These are phyloP conservation scores for Corylus avellana DNA, from an alignment of 306 rosid genomes.

Conservation along the genomic window DNA sequence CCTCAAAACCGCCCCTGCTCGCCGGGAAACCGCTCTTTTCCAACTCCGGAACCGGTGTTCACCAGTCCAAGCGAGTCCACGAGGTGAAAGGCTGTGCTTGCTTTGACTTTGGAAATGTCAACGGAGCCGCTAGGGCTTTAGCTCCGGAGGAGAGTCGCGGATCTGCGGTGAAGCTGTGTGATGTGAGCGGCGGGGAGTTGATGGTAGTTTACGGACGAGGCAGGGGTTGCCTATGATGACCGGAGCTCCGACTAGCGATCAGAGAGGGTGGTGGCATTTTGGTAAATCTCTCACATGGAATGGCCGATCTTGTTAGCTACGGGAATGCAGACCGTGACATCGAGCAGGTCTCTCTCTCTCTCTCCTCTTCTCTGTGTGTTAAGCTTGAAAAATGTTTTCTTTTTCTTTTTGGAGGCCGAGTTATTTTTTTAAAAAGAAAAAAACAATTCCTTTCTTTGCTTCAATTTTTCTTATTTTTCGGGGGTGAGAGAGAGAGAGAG, in stretches of 20 bases:
- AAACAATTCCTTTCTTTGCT: slow-evolving; percentile 14
- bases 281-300: slow-evolving; percentile 81
- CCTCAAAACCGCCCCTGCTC: slow-evolving; percentile 1
- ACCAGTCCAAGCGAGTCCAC: slow-evolving; percentile 25
- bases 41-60: slow-evolving; percentile 14
- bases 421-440: neutral
- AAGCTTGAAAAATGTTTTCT: neutral
- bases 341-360: slow-evolving; percentile 56
- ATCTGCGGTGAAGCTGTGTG: slow-evolving; percentile 45
- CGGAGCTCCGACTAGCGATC: slow-evolving; percentile 82
- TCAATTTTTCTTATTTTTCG: neutral
- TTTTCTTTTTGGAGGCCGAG: no score
- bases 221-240: slow-evolving; percentile 76
- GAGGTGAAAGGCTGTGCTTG: slow-evolving; percentile 33
- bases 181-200: slow-evolving; percentile 44
- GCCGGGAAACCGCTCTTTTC: slow-evolving; percentile 11
- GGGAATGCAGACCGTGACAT: slow-evolving; percentile 93
- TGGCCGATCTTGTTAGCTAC: slow-evolving; percentile 98
- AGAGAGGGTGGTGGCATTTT: slow-evolving; percentile 89
- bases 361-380: slow-evolving; percentile 19
- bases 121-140: slow-evolving; percentile 41
- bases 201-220: slow-evolving; percentile 67
- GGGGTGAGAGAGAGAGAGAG: neutral
- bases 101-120: slow-evolving; percentile 45
- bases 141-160: slow-evolving; percentile 35